phyloP scores from a whole-genome alignment of 495 filamentous ascomycete genomes.

The Xylaria grammica region DNA sequence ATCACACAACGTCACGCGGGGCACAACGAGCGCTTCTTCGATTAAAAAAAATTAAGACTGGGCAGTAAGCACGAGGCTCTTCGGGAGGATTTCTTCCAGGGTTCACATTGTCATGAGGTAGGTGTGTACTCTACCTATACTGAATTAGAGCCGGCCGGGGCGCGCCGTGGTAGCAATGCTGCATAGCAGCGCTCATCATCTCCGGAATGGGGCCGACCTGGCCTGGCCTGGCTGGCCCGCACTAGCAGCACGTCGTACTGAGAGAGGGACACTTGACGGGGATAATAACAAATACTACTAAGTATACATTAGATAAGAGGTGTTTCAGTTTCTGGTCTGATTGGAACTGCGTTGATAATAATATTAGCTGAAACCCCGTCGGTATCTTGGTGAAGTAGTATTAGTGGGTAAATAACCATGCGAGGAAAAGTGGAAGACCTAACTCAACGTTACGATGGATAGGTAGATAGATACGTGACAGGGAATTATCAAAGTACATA shows the following conservation, averaged over 20 bases:
- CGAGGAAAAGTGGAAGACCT: background rate
- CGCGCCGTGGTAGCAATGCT: background rate
- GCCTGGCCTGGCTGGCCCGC: background rate
- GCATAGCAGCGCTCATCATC: slow-evolving; percentile 1
- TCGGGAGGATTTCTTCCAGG: background rate
- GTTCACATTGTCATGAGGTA: background rate
- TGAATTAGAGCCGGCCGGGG: background rate
- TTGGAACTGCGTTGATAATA: no score
- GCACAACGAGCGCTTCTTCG: background rate
- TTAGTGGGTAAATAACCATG: slow-evolving; percentile 4
- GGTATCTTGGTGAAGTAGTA: background rate
- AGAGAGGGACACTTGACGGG: background rate
- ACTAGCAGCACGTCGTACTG: slow-evolving; percentile 15
- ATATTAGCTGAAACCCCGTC: background rate
- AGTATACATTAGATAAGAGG: background rate
- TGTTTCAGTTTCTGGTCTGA: no score
- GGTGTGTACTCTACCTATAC: background rate
- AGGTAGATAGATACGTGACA: no score
- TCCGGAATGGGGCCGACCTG: slow-evolving; percentile 15
- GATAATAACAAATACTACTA: background rate
- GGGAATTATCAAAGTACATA: no score
- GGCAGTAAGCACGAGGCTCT: background rate
- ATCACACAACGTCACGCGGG: background rate
- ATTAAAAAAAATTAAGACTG: background rate
- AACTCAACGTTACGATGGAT: no score